Conservation (phyloP, 805 yeast genomes). For the Candida piceae region DNA sequence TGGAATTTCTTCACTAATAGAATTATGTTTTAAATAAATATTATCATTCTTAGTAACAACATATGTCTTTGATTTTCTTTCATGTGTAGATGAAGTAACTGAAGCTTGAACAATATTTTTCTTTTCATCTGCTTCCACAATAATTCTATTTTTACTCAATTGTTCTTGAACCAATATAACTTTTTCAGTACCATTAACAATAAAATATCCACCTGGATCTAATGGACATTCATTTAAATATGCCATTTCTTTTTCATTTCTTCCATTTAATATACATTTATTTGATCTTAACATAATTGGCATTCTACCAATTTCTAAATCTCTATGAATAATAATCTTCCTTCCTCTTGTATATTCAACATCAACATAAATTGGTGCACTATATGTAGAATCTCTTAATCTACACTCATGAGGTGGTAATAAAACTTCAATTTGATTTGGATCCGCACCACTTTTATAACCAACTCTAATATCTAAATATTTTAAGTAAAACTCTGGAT, state of each 20-base stretch:
- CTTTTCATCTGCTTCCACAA: constrained; percentile 95
- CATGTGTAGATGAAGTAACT: constrained; percentile 97
- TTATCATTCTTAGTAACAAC: constrained; percentile 88
- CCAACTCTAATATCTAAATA: constrained; percentile 94
- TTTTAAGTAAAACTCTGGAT: constrained; percentile 92
- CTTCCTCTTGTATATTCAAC: constrained; percentile 96
- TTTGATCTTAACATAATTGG: constrained; percentile 97
- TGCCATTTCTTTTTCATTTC: constrained; percentile 82
- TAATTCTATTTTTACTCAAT: constrained; percentile 91
- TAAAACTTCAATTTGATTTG: constrained; percentile 50
- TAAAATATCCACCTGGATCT: constrained; percentile 98
- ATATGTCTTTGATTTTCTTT: constrained; percentile 94
- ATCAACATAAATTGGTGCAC: constrained; percentile 94
- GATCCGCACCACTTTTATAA: constrained; percentile 50
- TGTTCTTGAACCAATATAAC: constrained; percentile 97
- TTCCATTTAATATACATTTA: constrained; percentile 81
- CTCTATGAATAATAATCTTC: constrained; percentile 83
- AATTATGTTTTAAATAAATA: constrained; percentile 90
- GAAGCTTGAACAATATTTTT: constrained; percentile 94
- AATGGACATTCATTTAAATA: constrained; percentile 86
- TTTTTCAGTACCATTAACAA: constrained; percentile 96
- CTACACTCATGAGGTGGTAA: constrained; percentile 94
- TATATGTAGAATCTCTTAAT: constrained; percentile 85
- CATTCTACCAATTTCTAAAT: constrained; percentile 95
- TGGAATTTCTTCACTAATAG: constrained; percentile 92